These are phyloP conservation scores for Cyclanthera cordifolia DNA, from an alignment of 306 rosid genomes.

Conservation along the genomic window DNA sequence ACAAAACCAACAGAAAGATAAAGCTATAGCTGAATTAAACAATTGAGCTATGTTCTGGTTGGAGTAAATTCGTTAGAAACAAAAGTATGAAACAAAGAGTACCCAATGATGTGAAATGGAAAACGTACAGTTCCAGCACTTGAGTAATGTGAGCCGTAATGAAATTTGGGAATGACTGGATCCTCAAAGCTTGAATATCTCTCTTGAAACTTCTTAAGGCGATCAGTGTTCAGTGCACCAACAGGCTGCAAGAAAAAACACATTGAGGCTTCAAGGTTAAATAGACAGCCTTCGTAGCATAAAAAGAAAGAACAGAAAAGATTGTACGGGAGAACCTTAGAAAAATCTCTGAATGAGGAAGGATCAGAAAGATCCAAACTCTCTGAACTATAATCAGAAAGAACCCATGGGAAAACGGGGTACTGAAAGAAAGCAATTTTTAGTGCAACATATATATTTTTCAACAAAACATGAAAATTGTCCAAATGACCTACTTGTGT, in stretches of 20 bases:
- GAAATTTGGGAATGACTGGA: slow-evolving; percentile 89
- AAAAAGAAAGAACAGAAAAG: slow-evolving; percentile 11
- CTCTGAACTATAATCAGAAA: slow-evolving; percentile 83
- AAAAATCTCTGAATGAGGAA: slow-evolving; percentile 81
- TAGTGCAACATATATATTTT: slow-evolving; percentile 16
- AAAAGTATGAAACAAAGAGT: background rate
- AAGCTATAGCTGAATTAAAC: background rate
- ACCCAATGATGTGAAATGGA: background rate
- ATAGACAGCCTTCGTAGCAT: background rate
- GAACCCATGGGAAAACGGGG: slow-evolving; percentile 98
- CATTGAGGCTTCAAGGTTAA: slow-evolving; percentile 12
- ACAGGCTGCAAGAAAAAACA: slow-evolving; percentile 64
- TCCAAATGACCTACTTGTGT: slow-evolving; percentile 63
- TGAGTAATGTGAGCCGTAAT: slow-evolving; percentile 95
- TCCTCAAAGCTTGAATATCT: slow-evolving; percentile 86
- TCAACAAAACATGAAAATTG: slow-evolving; percentile 16
- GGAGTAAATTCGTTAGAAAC: background rate
- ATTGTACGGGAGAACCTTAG: slow-evolving; percentile 51
- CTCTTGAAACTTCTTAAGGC: slow-evolving; percentile 76
- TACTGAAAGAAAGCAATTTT: slow-evolving; percentile 45
- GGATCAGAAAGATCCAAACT: slow-evolving; percentile 74
- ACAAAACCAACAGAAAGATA: background rate
- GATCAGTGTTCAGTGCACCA: slow-evolving; percentile 82
- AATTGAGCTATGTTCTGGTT: background rate
- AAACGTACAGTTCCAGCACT: slow-evolving; percentile 94